phyloP scores from a whole-genome alignment of 2,329 filamentous ascomycete genomes.

The Colletotrichum falcatum region DNA sequence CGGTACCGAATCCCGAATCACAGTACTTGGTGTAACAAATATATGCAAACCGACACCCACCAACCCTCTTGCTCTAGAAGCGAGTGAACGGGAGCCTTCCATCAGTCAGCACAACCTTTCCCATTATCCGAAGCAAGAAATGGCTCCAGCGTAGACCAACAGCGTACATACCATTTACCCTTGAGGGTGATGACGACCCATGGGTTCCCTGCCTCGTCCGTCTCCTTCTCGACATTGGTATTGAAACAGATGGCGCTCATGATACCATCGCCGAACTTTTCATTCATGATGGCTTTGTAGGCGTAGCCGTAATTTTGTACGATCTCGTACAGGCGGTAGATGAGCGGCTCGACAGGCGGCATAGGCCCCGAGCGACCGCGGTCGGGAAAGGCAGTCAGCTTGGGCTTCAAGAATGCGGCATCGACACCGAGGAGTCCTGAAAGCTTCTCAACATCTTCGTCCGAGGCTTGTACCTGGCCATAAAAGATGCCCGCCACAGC shows the following conservation, averaged over 20 bases:
- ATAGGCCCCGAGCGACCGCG: conserved; percentile 83
- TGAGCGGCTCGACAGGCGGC: conserved; percentile 86
- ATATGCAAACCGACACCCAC: neutral
- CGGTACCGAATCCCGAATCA: too few species aligned
- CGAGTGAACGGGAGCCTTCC: conserved; percentile 53
- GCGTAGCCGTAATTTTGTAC: conserved; percentile 97
- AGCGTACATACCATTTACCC: conserved; percentile 86
- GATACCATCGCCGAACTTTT: conserved; percentile 94
- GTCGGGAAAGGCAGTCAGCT: conserved; percentile 82
- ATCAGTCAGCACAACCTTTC: conserved; percentile 19
- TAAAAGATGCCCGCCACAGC: conserved; percentile 92
- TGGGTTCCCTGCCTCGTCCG: conserved; percentile 80
- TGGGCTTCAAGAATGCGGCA: conserved; percentile 65
- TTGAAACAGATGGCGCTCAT: conserved; percentile 96
- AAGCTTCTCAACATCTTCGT: conserved; percentile 76
- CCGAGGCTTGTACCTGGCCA: conserved; percentile 80
- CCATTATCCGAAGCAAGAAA: neutral
- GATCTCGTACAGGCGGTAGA: conserved; percentile 93
- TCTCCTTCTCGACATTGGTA: conserved; percentile 94
- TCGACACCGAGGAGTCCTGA: conserved; percentile 73
- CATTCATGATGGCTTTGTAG: conserved; percentile 94
- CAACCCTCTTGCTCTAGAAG: conserved; percentile 45
- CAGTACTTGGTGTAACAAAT: neutral
- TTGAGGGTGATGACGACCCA: conserved; percentile 89
- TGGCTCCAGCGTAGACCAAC: neutral